A percentile compares a stretch with the other conserved stretches of the same genome.
Evolutionary conservation across 2,329 filamentous ascomycete species (phyloP).

Genomic region (Zymoseptoria pseudotritici): DNA sequence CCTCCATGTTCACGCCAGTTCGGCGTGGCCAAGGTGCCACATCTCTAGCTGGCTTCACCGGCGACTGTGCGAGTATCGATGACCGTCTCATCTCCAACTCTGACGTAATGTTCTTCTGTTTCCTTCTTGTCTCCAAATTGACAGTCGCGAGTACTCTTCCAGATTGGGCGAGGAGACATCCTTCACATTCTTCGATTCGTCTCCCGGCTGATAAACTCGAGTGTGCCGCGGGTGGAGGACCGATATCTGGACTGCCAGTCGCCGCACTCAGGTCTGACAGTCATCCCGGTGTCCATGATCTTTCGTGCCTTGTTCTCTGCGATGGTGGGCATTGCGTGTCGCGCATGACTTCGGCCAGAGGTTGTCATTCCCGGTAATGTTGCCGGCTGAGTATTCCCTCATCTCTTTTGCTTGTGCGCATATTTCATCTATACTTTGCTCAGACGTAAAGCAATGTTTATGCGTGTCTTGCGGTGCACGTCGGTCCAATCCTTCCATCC

Average conservation of each 20-base stretch:
- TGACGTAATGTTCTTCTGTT: conserved; percentile 45
- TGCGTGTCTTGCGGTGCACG: too few species aligned
- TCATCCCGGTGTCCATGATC: conserved; percentile 49
- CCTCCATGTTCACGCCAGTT: conserved; percentile 45
- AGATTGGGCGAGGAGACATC: conserved; percentile 18
- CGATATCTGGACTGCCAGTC: conserved; percentile 60
- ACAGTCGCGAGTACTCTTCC: conserved; percentile 34
- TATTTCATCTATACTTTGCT: too few species aligned
- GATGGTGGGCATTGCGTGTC: neutral
- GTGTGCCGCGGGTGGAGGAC: conserved; percentile 47
- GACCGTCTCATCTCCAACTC: conserved; percentile 36
- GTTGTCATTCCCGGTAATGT: conserved; percentile 20
- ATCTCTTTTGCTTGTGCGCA: too few species aligned
- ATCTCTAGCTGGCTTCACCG: too few species aligned
- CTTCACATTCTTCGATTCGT: conserved; percentile 36
- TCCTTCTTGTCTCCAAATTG: conserved; percentile 47
- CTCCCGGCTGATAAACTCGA: too few species aligned
- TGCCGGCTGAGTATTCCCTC: conserved; percentile 2
- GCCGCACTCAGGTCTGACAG: conserved; percentile 46
- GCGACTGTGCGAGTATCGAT: conserved; percentile 23
- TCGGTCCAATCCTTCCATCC: too few species aligned
- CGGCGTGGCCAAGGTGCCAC: conserved; percentile 26
- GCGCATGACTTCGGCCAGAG: neutral
- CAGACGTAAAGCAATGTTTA: too few species aligned
- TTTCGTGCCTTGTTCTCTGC: neutral